phyloP scores from a whole-genome alignment of 202 grass and related monocot species.

The Carex arenaria region DNA sequence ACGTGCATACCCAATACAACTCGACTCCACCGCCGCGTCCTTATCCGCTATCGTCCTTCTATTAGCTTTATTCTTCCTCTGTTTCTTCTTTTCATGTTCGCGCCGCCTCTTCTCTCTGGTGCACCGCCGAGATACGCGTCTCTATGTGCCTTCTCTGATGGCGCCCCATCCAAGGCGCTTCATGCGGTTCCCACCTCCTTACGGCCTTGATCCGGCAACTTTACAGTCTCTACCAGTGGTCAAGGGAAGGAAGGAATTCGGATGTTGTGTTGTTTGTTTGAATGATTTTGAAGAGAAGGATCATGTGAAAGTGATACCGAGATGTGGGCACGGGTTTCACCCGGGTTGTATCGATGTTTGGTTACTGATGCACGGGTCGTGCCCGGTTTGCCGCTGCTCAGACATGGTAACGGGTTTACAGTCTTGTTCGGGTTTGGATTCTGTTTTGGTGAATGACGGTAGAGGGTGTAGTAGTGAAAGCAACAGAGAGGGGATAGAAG shows the following conservation, averaged over 20 bases:
- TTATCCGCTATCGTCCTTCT: slow-evolving; percentile 21
- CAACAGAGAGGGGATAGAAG: neutral
- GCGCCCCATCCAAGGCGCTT: neutral
- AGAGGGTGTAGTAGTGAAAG: neutral
- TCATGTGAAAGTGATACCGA: slow-evolving; percentile 31
- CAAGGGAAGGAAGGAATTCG: slow-evolving; percentile 5
- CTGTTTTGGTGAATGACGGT: neutral
- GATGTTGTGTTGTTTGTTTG: slow-evolving; percentile 33
- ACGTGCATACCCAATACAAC: neutral
- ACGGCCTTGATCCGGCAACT: slow-evolving; percentile 17
- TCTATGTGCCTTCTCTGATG: neutral
- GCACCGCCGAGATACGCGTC: neutral
- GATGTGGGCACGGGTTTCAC: slow-evolving; percentile 33
- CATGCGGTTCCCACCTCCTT: neutral
- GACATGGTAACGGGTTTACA: neutral
- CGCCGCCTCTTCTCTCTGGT: slow-evolving; percentile 3
- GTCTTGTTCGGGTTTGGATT: neutral
- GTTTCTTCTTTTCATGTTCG: slow-evolving; percentile 2
- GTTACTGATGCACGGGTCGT: slow-evolving; percentile 20
- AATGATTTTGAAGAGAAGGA: slow-evolving; percentile 34
- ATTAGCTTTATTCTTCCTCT: slow-evolving; percentile 14
- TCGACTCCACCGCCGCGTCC: slow-evolving; percentile 4
- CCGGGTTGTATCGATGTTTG: slow-evolving; percentile 30
- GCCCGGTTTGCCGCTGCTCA: slow-evolving; percentile 33
- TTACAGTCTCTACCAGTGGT: slow-evolving; percentile 26